A percentile compares a stretch with the other conserved stretches of the same genome.
These are phyloP conservation scores for Trichoderma afroharzianum DNA, from an alignment of 2,329 filamentous ascomycete genomes.

Conservation along the genomic window DNA sequence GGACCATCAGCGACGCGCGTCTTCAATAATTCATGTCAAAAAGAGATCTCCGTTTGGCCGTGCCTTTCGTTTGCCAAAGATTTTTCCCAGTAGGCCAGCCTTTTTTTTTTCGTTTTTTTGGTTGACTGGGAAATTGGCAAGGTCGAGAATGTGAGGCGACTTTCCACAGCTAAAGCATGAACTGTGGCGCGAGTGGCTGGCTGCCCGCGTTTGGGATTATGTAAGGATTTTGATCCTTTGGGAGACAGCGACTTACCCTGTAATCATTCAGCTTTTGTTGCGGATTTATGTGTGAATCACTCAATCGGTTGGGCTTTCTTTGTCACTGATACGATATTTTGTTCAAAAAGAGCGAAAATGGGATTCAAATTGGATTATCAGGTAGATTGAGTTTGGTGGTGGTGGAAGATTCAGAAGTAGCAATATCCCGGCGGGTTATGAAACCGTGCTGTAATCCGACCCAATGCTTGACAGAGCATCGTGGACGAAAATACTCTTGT, in stretches of 20 bases:
- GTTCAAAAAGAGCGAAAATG: not conserved
- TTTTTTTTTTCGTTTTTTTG: not conserved
- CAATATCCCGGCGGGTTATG: too few species aligned
- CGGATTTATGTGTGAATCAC: not conserved
- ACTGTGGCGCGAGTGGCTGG: conserved; percentile 14
- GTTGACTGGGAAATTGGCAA: not conserved
- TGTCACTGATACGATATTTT: too few species aligned
- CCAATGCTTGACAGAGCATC: too few species aligned
- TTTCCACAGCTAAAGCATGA: conserved; percentile 4
- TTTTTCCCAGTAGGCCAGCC: not conserved
- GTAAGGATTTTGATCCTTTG: not conserved
- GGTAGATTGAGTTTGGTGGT: not conserved
- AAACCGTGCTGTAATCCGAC: too few species aligned
- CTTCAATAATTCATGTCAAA: not conserved
- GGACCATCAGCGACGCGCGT: not conserved
- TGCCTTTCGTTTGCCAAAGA: not conserved
- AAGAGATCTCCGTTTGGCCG: not conserved
- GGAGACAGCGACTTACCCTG: not conserved
- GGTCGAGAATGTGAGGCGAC: conserved; percentile 3
- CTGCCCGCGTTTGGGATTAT: conserved; percentile 5
- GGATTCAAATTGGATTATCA: not conserved
- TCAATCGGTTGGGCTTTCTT: not conserved
- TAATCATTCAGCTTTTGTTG: not conserved
- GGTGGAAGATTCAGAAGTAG: not conserved
- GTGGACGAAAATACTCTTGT: too few species aligned